phyloP scores from a whole-genome alignment of 2,329 filamentous ascomycete genomes.

The Metarhizium anisopliae region DNA sequence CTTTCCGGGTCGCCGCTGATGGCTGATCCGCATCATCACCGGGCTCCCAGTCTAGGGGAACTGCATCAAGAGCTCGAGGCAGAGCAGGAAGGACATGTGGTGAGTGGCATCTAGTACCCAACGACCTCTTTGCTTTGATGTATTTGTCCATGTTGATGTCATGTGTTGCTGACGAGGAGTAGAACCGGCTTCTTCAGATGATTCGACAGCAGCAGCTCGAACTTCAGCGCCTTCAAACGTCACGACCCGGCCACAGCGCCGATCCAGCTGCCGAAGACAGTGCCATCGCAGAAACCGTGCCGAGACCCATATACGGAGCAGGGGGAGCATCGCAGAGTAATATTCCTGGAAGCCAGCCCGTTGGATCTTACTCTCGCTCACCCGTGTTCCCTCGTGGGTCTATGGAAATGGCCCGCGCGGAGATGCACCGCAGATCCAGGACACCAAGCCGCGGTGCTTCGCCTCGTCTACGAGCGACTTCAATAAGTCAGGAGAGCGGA shows the following conservation, averaged over 20 bases:
- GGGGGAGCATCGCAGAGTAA: conserved; percentile 27
- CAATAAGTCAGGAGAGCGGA: conserved; percentile 48
- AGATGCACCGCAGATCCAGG: conserved; percentile 46
- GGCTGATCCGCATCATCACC: conserved; percentile 52
- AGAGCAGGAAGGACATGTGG: conserved; percentile 71
- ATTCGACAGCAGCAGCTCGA: conserved; percentile 69
- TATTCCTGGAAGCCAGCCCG: conserved; percentile 15
- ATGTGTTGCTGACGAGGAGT: conserved; percentile 1
- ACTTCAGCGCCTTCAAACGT: conserved; percentile 49
- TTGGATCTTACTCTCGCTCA: conserved; percentile 39
- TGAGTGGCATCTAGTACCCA: conserved; percentile 24
- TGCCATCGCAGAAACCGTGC: conserved; percentile 31
- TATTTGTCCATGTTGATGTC: too few species aligned
- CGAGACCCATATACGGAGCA: conserved; percentile 31
- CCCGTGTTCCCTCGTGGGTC: conserved; percentile 45
- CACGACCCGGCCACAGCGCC: conserved; percentile 24
- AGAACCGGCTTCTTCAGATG: conserved; percentile 70
- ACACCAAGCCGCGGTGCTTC: conserved; percentile 50
- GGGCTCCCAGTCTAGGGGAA: conserved; percentile 64
- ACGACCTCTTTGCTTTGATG: too few species aligned
- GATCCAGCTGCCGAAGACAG: conserved; percentile 41
- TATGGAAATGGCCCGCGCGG: conserved; percentile 48
- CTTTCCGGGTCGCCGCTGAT: conserved; percentile 38
- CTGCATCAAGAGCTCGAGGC: conserved; percentile 72
- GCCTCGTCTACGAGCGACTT: conserved; percentile 47